phyloP scores from a whole-genome alignment of 129 eudicot genomes.

The Lactuca saligna region DNA sequence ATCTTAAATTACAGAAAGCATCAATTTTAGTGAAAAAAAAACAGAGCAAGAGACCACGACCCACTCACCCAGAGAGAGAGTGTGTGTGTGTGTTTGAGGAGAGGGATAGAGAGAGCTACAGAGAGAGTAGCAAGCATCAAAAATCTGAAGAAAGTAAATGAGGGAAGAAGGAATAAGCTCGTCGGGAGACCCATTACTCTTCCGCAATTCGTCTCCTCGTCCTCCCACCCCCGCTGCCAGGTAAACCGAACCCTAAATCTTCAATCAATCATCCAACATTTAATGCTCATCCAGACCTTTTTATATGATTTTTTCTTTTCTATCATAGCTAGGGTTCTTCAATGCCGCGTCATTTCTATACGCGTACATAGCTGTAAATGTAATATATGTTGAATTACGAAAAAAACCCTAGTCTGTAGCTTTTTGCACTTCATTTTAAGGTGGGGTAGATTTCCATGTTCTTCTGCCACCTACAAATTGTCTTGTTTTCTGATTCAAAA shows the following conservation, averaged over 20 bases:
- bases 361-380: background rate
- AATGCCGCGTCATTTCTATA: background rate
- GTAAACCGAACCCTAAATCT: slow-evolving; percentile 45
- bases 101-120: background rate
- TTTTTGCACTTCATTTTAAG: slow-evolving; percentile 11
- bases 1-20: background rate
- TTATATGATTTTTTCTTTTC: background rate
- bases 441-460: background rate
- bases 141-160: slow-evolving; percentile 34
- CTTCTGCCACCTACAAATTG: slow-evolving; percentile 11
- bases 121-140: background rate
- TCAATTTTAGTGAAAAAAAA: background rate
- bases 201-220: slow-evolving; percentile 53
- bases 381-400: background rate
- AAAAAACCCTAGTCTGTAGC: background rate
- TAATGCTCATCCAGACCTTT: background rate
- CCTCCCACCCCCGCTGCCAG: slow-evolving; percentile 71
- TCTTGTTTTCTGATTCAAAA: background rate
- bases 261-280: background rate
- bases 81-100: background rate
- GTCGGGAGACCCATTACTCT: slow-evolving; percentile 56
- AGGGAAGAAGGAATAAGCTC: slow-evolving; percentile 91
- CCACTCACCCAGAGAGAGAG: background rate
- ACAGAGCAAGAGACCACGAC: background rate
- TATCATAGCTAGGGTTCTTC: background rate